phyloP scores from a whole-genome alignment of 176 grass and related monocot genomes.

The Tillandsia leiboldiana region DNA sequence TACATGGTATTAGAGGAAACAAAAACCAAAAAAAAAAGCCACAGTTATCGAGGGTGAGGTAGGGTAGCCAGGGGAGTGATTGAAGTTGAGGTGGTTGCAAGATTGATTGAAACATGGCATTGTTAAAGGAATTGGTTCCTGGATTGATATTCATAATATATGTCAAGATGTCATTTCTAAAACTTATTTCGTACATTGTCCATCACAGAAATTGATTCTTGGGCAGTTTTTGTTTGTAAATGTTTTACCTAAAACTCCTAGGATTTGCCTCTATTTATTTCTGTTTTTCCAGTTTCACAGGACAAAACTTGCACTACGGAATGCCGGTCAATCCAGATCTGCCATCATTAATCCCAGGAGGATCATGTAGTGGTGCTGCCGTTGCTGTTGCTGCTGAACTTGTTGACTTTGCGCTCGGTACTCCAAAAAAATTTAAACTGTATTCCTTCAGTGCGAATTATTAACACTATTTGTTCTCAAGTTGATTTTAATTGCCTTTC shows the following conservation, averaged over 20 bases:
- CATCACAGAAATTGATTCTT: too few relatives aligned
- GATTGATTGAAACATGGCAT: too few relatives aligned
- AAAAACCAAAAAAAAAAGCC: too few relatives aligned
- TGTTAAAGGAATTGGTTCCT: too few relatives aligned
- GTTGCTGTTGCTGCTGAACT: constrained; percentile 74
- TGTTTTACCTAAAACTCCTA: not conserved
- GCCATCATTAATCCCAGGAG: constrained; percentile 53
- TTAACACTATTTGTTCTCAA: not conserved
- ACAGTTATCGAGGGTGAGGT: too few relatives aligned
- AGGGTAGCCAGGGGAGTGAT: too few relatives aligned
- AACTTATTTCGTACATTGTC: too few relatives aligned
- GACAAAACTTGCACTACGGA: constrained; percentile 74
- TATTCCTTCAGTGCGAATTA: constrained; percentile 1
- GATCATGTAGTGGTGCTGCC: constrained; percentile 88
- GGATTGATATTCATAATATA: too few relatives aligned
- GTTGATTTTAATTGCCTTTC: constrained; percentile 8
- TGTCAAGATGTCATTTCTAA: too few relatives aligned
- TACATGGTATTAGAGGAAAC: too few relatives aligned
- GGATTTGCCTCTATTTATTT: not conserved
- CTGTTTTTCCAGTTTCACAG: constrained; percentile 57
- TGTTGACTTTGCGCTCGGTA: constrained; percentile 93
- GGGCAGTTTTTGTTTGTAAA: too few relatives aligned
- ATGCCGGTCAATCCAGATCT: constrained; percentile 56
- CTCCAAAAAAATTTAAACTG: constrained; percentile 8
- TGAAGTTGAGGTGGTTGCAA: too few relatives aligned